Evolutionary conservation across 768 basidiomycete species (phyloP).

Genomic region (Auricularia heimuer): DNA sequence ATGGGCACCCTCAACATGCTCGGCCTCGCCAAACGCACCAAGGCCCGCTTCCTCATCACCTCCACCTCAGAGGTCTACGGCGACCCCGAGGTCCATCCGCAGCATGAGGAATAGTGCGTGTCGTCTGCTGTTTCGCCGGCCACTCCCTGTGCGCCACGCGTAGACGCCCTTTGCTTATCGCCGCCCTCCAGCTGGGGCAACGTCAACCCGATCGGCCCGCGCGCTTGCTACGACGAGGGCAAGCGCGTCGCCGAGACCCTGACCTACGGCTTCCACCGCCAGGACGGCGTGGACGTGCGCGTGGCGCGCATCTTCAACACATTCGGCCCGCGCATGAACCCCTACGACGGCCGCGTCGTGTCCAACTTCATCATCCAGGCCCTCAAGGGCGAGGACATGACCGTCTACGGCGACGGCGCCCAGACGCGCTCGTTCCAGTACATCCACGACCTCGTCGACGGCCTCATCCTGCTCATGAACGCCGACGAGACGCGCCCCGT

Average conservation of each 20-base stretch:
- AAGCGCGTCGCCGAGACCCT: slow-evolving; percentile 98
- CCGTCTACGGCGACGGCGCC: slow-evolving; percentile 87
- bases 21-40: slow-evolving; percentile 92
- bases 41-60: slow-evolving; percentile 91
- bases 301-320: slow-evolving; percentile 99
- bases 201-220: slow-evolving; percentile 96
- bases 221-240: slow-evolving; percentile 99
- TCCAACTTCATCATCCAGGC: slow-evolving; percentile 99
- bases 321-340: slow-evolving; percentile 82
- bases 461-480: slow-evolving; percentile 91
- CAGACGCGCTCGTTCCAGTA: slow-evolving; percentile 98
- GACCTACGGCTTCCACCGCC: slow-evolving; percentile 91
- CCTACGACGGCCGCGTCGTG: slow-evolving; percentile 92
- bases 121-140: neutral
- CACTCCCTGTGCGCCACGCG: slow-evolving; percentile 8
- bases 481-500: slow-evolving; percentile 86
- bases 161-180: neutral
- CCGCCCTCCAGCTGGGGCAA: slow-evolving; percentile 70
- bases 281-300: slow-evolving; percentile 91
- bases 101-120: slow-evolving; percentile 86
- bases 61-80: slow-evolving; percentile 99
- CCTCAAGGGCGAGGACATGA: slow-evolving; percentile 91
- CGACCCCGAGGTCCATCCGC: slow-evolving; percentile 96
- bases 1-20: slow-evolving; percentile 99
- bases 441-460: slow-evolving; percentile 94